A percentile compares a stretch with the other conserved stretches of the same genome.
phyloP scores from a whole-genome alignment of 257 asterid species.

The Dorcoceras hygrometricum region DNA sequence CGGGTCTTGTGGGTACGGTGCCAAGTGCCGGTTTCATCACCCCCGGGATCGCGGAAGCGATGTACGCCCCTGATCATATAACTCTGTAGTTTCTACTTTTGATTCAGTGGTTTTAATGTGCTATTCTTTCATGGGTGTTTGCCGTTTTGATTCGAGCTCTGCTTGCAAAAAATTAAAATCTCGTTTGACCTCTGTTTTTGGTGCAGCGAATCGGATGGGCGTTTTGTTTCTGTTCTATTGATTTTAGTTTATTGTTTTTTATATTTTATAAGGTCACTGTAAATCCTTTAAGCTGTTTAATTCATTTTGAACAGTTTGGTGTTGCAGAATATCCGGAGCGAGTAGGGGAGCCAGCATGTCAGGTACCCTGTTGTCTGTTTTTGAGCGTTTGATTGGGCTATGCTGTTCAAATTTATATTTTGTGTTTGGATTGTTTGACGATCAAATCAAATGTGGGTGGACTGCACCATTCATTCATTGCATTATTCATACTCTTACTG shows the following conservation, averaged over 20 bases:
- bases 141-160: not conserved
- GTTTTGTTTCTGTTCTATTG: not conserved
- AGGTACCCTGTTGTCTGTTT: conserved; percentile 42
- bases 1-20: conserved; percentile 80
- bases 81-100: not conserved
- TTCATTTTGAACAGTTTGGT: conserved; percentile 33
- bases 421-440: not conserved
- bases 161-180: not conserved
- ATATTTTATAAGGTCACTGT: not conserved
- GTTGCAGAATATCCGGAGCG: conserved; percentile 75
- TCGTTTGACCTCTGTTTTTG: not conserved
- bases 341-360: conserved; percentile 76
- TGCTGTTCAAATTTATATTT: not conserved
- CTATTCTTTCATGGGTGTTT: not conserved
- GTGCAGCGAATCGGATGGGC: conserved; percentile 1
- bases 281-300: not conserved
- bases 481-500: conserved; percentile 3
- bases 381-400: not conserved
- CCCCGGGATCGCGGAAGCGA: conserved; percentile 61
- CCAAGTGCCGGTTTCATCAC: conserved; percentile 82
- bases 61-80: conserved; percentile 35
- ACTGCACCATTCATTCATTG: not conserved
- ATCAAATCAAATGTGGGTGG: not conserved
- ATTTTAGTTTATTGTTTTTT: conserved; percentile 11
- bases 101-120: conserved; percentile 14